Evolutionary conservation across 257 asterid species (phyloP).

Genomic region (Lycium ferocissimum): DNA sequence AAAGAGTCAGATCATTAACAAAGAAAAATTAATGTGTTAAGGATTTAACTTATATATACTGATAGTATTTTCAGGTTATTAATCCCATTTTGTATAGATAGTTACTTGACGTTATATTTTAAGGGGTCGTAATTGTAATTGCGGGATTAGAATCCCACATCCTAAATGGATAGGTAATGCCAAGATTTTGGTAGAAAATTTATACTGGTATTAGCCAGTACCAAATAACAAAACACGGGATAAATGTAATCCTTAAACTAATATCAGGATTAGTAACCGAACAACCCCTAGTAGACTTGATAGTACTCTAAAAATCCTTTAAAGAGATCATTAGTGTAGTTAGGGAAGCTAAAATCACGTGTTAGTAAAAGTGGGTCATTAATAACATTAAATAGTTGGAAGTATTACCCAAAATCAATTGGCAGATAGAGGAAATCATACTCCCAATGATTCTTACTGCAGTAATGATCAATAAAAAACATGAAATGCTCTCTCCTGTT

Average conservation of each 20-base stretch:
- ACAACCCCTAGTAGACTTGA: neutral
- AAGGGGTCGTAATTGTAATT: neutral
- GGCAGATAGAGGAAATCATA: constrained; percentile 72
- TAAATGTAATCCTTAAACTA: neutral
- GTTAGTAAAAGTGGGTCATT: neutral
- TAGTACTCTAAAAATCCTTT: neutral
- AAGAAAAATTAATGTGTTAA: neutral
- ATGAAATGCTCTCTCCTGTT: constrained; percentile 55
- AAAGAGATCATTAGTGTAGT: neutral
- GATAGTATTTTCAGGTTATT: neutral
- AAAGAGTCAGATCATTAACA: neutral
- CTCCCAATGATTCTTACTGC: constrained; percentile 41
- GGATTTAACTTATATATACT: neutral
- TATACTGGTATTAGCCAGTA: too few relatives aligned
- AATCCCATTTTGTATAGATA: neutral
- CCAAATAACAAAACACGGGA: neutral
- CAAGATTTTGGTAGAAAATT: too few relatives aligned
- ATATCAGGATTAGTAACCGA: too few relatives aligned
- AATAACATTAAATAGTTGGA: neutral
- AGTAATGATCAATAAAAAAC: constrained; percentile 47
- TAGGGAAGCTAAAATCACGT: too few relatives aligned
- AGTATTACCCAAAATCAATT: constrained; percentile 56
- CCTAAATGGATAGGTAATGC: too few relatives aligned
- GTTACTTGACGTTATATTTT: neutral
- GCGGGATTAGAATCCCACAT: neutral